Evolutionary conservation across 768 basidiomycete genomes (phyloP), one percentile per base, ranked within the genome.

Genomic region (Agrocybe praecox): DNA sequence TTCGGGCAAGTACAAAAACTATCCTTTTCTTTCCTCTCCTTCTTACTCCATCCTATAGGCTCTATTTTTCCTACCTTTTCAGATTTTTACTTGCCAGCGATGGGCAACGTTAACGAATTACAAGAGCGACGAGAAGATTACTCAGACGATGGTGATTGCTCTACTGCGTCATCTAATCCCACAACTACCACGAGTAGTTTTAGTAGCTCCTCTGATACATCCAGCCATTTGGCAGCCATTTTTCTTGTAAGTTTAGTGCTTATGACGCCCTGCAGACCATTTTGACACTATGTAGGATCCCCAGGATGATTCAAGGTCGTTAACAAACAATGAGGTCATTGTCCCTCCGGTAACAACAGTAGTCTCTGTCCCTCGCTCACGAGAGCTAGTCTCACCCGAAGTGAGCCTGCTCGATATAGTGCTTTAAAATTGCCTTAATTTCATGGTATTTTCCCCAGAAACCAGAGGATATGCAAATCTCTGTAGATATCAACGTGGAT

Each of bases 61-160:
- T 21, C 9, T 21, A 11, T 24, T 24, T 42, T 26, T 18, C 7
- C 11, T 19, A 6, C 18, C 23, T n/a, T 19, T 8, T 4, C 24
- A 15, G 12, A 24, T 18, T 21, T 40, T n/a, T 19, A 40, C 24
- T 14, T 29, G 26, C 26, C 26, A 29, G 26, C 26, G 24, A 62
- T 62, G 58, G 61, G 58, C n/a, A 62, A 59, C 46, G 50, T 62
- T 44, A 62, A 62, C 34, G 61, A 62, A 40, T 45, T 49, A n/a
- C 51, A 62, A 23, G 61, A 58, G 42, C 54, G 22, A n/a, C 48
- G 55, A 24, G 26, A 29, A 17, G 17, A 29, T 9, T 52, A 50
- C 14, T 11, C n/a, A 17, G 24, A 43, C 12, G 40, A 32, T 15
- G n/a, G 44, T 23, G 19, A 21, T 21, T 47, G 29, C 34, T 47